phyloP scores from a whole-genome alignment of 208 protist species.

The Jaenimonas drosophilae region DNA sequence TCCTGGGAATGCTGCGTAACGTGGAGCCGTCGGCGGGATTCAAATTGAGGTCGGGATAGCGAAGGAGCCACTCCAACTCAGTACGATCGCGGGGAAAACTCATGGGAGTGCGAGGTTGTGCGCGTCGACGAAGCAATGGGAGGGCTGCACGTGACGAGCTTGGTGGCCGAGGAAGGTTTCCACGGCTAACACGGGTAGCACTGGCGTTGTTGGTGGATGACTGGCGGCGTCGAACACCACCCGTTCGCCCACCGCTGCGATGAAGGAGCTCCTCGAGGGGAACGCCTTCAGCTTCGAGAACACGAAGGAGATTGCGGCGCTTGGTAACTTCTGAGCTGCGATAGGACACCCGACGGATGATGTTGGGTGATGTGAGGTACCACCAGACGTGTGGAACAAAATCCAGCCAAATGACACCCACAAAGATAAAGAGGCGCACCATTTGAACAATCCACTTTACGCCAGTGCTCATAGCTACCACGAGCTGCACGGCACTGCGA shows the following conservation, averaged over 20 bases:
- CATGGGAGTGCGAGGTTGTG: no score
- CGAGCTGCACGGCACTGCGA: conserved; percentile 24
- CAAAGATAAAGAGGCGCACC: conserved; percentile 36
- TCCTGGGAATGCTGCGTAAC: no score
- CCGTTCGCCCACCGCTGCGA: neutral
- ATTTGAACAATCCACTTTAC: conserved; percentile 44
- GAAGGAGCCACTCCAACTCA: no score
- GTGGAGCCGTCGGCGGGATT: conserved; percentile 25
- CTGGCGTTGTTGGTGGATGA: no score
- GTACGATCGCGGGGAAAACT: no score
- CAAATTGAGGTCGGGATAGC: no score
- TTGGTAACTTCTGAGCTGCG: conserved; percentile 31
- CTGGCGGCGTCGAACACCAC: neutral
- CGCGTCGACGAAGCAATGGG: no score
- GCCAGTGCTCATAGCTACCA: conserved; percentile 39
- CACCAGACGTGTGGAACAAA: conserved; percentile 53
- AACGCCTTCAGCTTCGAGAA: conserved; percentile 38
- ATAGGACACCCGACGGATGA: conserved; percentile 55
- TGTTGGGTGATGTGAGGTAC: conserved; percentile 56
- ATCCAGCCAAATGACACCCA: conserved; percentile 15
- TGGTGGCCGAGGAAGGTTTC: no score
- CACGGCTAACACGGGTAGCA: no score
- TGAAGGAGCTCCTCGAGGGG: conserved; percentile 11
- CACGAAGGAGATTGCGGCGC: conserved; percentile 25
- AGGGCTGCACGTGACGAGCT: no score